phyloP scores from a whole-genome alignment of 1,284 basidiomycete species.

The Moniliella sp. region DNA sequence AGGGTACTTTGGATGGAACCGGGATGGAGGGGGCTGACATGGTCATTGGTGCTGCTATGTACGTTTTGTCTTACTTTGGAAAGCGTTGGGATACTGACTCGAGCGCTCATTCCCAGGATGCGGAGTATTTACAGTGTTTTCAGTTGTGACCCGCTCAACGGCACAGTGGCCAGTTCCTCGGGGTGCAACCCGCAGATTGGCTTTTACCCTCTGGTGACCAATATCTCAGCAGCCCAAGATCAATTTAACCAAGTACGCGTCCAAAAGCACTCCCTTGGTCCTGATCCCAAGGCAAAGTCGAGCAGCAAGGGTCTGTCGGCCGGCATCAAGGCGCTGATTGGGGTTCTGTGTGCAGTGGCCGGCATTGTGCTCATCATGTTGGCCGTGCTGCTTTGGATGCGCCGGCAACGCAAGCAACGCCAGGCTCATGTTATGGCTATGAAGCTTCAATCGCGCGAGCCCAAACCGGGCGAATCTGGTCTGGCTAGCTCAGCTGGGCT shows the following conservation, averaged over 20 bases:
- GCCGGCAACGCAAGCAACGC: conserved; percentile 2
- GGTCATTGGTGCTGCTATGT: conserved; percentile 15
- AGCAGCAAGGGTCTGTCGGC: conserved; percentile 1
- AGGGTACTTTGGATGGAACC: conserved; percentile 6
- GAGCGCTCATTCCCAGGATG: too few species aligned
- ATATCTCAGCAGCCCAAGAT: conserved; percentile 7
- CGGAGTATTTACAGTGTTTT: conserved; percentile 20
- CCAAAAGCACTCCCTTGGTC: conserved; percentile 14
- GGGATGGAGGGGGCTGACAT: conserved; percentile 15
- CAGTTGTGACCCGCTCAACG: conserved; percentile 11
- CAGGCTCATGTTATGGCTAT: neutral
- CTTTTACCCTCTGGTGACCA: conserved; percentile 12
- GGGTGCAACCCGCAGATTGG: conserved; percentile 12
- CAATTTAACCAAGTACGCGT: conserved; percentile 21
- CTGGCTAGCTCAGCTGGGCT: too few species aligned
- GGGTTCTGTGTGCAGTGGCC: conserved; percentile 15
- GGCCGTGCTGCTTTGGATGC: conserved; percentile 4
- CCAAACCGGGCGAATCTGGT: too few species aligned
- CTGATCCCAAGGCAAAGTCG: neutral
- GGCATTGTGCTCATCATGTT: conserved; percentile 13
- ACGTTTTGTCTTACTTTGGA: neutral
- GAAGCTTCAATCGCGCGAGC: too few species aligned
- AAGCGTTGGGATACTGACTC: too few species aligned
- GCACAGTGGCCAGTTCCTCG: conserved; percentile 4
- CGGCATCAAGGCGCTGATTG: conserved; percentile 18